Base-by-base conservation (phyloP, 1,139 yeast species). In the Hemisphaericaspora xylofermentans region DNA sequence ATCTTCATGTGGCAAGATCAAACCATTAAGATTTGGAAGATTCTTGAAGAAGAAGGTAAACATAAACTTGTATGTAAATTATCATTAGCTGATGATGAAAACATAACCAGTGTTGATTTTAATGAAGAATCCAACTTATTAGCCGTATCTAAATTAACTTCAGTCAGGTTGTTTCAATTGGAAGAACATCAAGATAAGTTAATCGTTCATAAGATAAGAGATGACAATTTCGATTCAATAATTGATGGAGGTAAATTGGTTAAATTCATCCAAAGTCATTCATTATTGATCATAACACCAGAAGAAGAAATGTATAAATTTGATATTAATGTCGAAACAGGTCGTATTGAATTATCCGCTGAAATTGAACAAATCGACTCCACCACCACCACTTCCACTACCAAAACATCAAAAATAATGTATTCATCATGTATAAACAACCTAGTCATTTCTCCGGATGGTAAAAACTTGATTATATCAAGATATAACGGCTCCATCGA, bases 1-100 rank as follows among this genome's bases (percentile, higher is more conserved):
- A 63, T 91, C 24, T 74, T 80, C 16, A 74, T 84, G 75, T 91
- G 95, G 94, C 84, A 82, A 54, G 95, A 85, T 50, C 93, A 87
- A 57, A 71, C 76, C 2, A 77, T 91, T 35, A 89, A 88, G 58
- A 72, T 93, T 16, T 93, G 98, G 98, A 71, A 64, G 48, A 58
- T 88, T 27, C 58, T 56, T n/a, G 63, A 54, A 26, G 68, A 54
- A 26, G 68, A 56, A 43, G 57, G 60, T 42, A 57, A 68, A 42
- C 54, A 71, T 50, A 75, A 75, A 45, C 63, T 88, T 43, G 81
- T 87, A 10, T 70, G 85, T 38, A 87, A 86, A 58, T 60, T 89
- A 52, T 70, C 76, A 1, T 65, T 88, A 44, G 72, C 81, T 33
- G 95, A 84, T 51, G 95, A 88, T 37, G 97, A 88, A 51, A 86